Evolutionary conservation across 1,284 basidiomycete species (phyloP), one percentile per base, ranked within the genome.

Genomic region (Apiotrichum domesticum): DNA sequence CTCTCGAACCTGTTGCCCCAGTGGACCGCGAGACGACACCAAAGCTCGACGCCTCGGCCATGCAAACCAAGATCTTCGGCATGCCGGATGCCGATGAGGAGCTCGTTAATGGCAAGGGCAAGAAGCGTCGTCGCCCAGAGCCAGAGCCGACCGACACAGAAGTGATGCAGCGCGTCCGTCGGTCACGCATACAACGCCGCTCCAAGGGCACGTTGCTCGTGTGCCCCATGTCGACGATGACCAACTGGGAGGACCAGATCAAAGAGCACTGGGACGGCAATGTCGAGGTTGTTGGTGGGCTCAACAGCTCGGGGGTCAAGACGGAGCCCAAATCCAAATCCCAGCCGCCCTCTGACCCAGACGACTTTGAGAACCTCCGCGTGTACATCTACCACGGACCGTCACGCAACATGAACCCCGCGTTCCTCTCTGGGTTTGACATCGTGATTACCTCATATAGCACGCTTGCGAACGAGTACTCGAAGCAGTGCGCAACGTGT

Each of bases 211-310:
- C 96, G 0, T 78, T 99, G n/a, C 90, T 99, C 64, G 84, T 99
- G 33, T 98, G 96, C 66, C 96, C 96, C 7, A 81, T 99, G 54
- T 95, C 92, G 29, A 97, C 96, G 2, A 90, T 99, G 1, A 86
- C 90, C 47, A 98, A 98, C 70, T 99, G 96, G 96, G 95, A 98
- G 76, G 91, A 96, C 63, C 96, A 99, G 75, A 89, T 98, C 72
- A 84, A 86, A 58, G 94, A 98, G 71, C 96, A 99, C 76, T 92
- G 90, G 90, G 83, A 83, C 58, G 90, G 90, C 11, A 83, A 86
- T 55, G 89, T 94, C 6, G 80, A 81, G 35, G 85, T 94, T 46
- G 79, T 87, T 51, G 90, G 90, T n/a, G 90, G 90, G 32, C 82
- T 63, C 7, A 69, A 69, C 14, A 50, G 51, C n/a, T 21, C 55